A percentile compares a stretch with the other conserved stretches of the same genome.
phyloP scores from a whole-genome alignment of 352 stramenopile species.

The Saprolegnia diclina region DNA sequence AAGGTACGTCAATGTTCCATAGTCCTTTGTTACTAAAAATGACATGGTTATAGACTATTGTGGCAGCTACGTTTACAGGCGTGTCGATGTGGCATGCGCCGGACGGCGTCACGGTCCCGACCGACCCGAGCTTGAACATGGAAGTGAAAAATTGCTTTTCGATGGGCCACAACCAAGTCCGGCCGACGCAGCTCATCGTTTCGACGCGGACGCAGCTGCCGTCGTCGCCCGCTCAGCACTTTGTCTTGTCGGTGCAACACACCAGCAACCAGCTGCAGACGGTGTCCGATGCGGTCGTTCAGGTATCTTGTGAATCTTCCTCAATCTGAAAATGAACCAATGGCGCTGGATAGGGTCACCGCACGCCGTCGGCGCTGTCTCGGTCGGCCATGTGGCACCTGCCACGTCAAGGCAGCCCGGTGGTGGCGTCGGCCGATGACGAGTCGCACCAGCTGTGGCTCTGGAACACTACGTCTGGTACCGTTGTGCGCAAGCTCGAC shows the following conservation, averaged over 20 bases:
- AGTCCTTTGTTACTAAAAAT: too few species aligned
- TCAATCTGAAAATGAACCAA: not conserved
- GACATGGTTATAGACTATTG: slow-evolving; percentile 19
- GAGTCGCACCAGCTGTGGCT: slow-evolving; percentile 28
- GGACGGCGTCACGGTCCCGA: not conserved
- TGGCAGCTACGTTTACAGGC: slow-evolving; percentile 28
- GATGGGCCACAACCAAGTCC: slow-evolving; percentile 28
- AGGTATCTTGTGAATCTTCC: not conserved
- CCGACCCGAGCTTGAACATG: slow-evolving; percentile 14
- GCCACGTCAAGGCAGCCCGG: not conserved
- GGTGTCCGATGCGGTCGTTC: slow-evolving; percentile 29
- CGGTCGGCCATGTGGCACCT: slow-evolving; percentile 42
- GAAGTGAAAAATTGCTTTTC: slow-evolving; percentile 17
- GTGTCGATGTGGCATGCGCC: slow-evolving; percentile 36
- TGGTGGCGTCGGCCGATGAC: slow-evolving; percentile 33
- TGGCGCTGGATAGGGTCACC: slow-evolving; percentile 29
- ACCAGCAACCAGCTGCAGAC: slow-evolving; percentile 25
- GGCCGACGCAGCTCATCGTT: slow-evolving; percentile 34
- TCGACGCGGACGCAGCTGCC: slow-evolving; percentile 36
- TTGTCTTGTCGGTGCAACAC: slow-evolving; percentile 37
- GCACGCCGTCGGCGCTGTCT: slow-evolving; percentile 39
- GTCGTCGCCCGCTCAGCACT: slow-evolving; percentile 35
- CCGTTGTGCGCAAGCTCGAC: not conserved
- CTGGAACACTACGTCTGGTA: slow-evolving; percentile 28
- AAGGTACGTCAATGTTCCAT: not conserved